Percentiles rank a stretch among this genome's conserved stretches.
phyloP scores from a whole-genome alignment of 2,329 filamentous ascomycete genomes.

The Trichoderma pleuroti region DNA sequence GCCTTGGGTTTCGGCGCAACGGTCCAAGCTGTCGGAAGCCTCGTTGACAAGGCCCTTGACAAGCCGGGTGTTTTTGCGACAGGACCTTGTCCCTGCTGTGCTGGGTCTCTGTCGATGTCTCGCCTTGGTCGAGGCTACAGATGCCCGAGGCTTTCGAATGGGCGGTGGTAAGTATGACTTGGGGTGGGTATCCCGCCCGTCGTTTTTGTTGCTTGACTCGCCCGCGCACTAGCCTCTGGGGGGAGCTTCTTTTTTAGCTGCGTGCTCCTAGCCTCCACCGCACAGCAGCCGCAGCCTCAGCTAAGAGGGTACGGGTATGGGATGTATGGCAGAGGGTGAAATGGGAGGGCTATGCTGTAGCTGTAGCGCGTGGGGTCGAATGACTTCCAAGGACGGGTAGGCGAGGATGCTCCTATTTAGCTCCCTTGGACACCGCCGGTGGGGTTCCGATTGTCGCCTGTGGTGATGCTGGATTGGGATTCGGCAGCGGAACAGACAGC shows the following conservation, averaged over 20 bases:
- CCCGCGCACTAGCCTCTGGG: neutral
- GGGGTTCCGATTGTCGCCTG: neutral
- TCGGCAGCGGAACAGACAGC: neutral
- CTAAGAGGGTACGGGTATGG: neutral
- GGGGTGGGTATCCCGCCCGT: neutral
- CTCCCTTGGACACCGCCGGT: neutral
- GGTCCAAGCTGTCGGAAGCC: neutral
- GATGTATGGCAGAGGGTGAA: neutral
- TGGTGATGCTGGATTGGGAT: neutral
- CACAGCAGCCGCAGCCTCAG: constrained; percentile 1
- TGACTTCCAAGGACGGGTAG: neutral
- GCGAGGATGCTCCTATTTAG: neutral
- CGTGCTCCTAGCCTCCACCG: neutral
- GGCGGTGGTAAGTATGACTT: neutral
- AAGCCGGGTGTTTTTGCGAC: neutral
- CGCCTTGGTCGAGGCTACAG: neutral
- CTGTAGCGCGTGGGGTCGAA: constrained; percentile 4
- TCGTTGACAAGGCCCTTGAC: constrained; percentile 6
- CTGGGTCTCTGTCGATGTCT: neutral
- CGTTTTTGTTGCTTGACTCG: neutral
- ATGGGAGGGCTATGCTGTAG: neutral
- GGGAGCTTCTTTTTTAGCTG: neutral
- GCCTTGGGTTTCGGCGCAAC: neutral
- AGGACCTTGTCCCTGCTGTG: neutral
- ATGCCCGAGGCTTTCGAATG: neutral